Evolutionary conservation across 2,329 filamentous ascomycete species (phyloP).

Genomic region (Pyrenochaeta sp.): DNA sequence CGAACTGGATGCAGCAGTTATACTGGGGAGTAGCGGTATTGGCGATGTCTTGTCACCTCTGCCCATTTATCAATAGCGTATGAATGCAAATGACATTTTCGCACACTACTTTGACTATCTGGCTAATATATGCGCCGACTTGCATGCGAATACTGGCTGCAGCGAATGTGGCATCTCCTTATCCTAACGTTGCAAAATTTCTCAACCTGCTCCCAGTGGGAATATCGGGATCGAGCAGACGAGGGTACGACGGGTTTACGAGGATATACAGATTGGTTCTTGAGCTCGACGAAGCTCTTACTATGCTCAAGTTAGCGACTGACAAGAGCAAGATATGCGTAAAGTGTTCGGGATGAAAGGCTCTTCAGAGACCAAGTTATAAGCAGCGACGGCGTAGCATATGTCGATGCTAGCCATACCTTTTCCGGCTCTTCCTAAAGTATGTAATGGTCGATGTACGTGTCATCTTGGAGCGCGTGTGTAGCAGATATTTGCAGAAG

Average conservation of each 20-base stretch:
- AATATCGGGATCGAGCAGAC: no score
- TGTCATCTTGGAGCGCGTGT: conserved; percentile 42
- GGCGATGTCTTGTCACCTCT: conserved; percentile 7
- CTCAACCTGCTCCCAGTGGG: no score
- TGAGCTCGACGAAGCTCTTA: background rate
- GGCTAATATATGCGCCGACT: background rate
- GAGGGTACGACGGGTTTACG: no score
- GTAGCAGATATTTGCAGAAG: conserved; percentile 4
- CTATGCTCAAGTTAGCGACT: conserved; percentile 12
- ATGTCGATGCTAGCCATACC: conserved; percentile 59
- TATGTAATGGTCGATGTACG: conserved; percentile 46
- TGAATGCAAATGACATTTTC: no score
- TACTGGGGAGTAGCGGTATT: conserved; percentile 17
- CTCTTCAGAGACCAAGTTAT: conserved; percentile 56
- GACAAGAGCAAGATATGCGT: conserved; percentile 1
- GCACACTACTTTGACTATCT: background rate
- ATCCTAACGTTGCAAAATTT: no score
- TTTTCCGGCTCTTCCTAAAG: conserved; percentile 63
- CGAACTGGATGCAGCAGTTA: conserved; percentile 22
- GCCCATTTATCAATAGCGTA: no score
- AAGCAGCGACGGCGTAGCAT: conserved; percentile 60
- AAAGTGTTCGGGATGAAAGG: conserved; percentile 8
- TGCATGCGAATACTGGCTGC: no score
- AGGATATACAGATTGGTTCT: background rate
- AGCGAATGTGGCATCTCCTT: no score